Conservation (phyloP, 2,329 filamentous ascomycete species). For the Aspergillus awamori region DNA sequence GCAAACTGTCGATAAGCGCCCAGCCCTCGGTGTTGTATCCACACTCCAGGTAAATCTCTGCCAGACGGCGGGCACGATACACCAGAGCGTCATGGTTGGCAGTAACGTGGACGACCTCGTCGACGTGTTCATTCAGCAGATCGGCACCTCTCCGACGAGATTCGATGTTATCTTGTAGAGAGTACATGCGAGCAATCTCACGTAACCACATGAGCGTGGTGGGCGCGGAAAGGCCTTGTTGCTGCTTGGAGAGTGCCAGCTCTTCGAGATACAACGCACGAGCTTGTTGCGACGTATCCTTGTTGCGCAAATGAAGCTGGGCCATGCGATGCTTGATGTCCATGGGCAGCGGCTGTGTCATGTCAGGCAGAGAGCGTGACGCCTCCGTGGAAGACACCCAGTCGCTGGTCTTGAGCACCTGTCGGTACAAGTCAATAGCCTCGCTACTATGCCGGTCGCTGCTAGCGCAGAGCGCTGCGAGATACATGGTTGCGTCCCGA, state of each 20-base stretch:
- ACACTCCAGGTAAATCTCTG: slow-evolving; percentile 49
- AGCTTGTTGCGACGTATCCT: slow-evolving; percentile 42
- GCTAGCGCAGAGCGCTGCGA: slow-evolving; percentile 53
- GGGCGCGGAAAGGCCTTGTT: slow-evolving; percentile 52
- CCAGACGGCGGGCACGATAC: slow-evolving; percentile 51
- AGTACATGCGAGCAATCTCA: slow-evolving; percentile 49
- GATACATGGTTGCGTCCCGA: slow-evolving; percentile 41
- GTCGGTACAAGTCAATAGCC: slow-evolving; percentile 51
- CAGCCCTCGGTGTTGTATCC: slow-evolving; percentile 47
- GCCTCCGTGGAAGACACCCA: slow-evolving; percentile 37
- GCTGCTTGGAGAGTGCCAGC: slow-evolving; percentile 47
- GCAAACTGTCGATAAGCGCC: slow-evolving; percentile 51
- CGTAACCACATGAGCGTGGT: slow-evolving; percentile 49
- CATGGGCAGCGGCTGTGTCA: slow-evolving; percentile 43
- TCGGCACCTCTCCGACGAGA: slow-evolving; percentile 42
- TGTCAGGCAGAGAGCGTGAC: slow-evolving; percentile 33
- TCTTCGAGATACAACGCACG: slow-evolving; percentile 47
- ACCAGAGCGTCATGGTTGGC: slow-evolving; percentile 49
- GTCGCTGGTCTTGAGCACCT: slow-evolving; percentile 47
- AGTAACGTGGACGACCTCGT: slow-evolving; percentile 46
- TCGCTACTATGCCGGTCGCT: slow-evolving; percentile 49
- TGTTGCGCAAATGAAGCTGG: slow-evolving; percentile 50
- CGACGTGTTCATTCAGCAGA: slow-evolving; percentile 45
- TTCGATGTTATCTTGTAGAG: slow-evolving; percentile 43
- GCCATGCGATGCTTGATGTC: slow-evolving; percentile 56